Percentiles rank a stretch among this genome's conserved stretches.
phyloP scores from a whole-genome alignment of 2,329 filamentous ascomycete genomes.

The Beauveria brongniartii region DNA sequence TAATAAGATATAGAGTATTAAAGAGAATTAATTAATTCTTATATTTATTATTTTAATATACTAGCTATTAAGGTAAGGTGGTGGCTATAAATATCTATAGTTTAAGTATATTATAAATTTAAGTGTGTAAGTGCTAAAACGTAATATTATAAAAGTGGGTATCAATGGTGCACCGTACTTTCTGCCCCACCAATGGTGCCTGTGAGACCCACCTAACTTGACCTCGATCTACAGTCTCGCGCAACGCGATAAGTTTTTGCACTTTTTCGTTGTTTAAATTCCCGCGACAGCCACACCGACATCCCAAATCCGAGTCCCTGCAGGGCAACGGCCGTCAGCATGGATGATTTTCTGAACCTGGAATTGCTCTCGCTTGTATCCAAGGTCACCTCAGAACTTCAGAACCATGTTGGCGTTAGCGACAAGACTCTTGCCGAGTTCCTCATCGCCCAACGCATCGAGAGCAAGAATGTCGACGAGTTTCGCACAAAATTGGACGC shows the following conservation, averaged over 20 bases:
- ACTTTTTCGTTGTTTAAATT: not conserved
- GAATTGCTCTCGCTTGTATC: slow-evolving; percentile 91
- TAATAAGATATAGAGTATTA: no score
- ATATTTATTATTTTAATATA: no score
- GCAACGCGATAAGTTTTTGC: slow-evolving; percentile 3
- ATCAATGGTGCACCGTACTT: no score
- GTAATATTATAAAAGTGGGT: no score
- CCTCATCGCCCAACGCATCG: slow-evolving; percentile 79
- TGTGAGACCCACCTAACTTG: slow-evolving; percentile 4
- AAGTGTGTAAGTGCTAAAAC: no score
- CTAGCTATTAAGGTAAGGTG: no score
- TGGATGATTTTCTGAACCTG: slow-evolving; percentile 88
- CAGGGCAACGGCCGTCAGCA: slow-evolving; percentile 29
- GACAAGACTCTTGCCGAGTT: slow-evolving; percentile 97
- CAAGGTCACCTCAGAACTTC: slow-evolving; percentile 86
- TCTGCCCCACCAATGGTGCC: not conserved
- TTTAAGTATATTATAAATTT: no score
- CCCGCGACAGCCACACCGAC: not conserved
- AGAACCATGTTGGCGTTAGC: slow-evolving; percentile 85
- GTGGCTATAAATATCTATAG: no score
- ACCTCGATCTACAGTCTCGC: not conserved
- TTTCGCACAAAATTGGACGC: slow-evolving; percentile 70
- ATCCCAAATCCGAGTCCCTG: not conserved
- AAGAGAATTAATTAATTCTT: no score
- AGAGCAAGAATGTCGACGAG: slow-evolving; percentile 59